phyloP scores from a whole-genome alignment of 139 green algal genomes.

The Chlorella vulgaris region DNA sequence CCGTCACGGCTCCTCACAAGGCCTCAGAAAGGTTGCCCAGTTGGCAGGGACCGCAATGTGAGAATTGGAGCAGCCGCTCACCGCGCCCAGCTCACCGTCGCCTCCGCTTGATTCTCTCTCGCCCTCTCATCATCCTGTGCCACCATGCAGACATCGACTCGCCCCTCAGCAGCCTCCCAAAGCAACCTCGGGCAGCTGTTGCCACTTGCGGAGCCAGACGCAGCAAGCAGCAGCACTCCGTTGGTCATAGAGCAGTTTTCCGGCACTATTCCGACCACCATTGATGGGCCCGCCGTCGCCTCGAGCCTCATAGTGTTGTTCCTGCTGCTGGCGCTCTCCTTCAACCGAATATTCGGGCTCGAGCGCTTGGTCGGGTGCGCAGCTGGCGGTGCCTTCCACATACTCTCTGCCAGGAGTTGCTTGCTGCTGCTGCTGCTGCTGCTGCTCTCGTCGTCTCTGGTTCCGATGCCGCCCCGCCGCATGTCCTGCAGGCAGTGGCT shows the following conservation, averaged over 20 bases:
- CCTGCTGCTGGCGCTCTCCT: slow-evolving; percentile 16
- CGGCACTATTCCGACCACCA: slow-evolving; percentile 10
- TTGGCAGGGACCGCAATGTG: too few species aligned
- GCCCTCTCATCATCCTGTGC: too few species aligned
- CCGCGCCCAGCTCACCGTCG: too few species aligned
- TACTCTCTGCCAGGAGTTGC: background rate
- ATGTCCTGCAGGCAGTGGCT: slow-evolving; percentile 13
- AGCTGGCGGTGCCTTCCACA: background rate
- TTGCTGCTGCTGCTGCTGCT: background rate
- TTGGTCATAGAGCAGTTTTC: background rate
- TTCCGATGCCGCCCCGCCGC: too few species aligned
- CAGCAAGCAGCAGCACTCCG: background rate
- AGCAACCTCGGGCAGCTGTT: slow-evolving; percentile 13
- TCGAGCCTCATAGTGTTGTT: slow-evolving; percentile 2
- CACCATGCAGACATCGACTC: too few species aligned
- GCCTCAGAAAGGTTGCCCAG: too few species aligned
- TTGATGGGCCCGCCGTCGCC: background rate
- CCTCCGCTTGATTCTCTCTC: too few species aligned
- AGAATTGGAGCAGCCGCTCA: too few species aligned
- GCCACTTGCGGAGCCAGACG: slow-evolving; percentile 11
- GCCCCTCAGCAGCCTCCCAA: background rate
- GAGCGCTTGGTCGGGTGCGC: slow-evolving; percentile 21
- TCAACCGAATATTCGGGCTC: slow-evolving; percentile 21
- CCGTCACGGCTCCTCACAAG: too few species aligned
- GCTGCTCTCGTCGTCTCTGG: too few species aligned